Conservation (phyloP, 495 filamentous ascomycete species). For the Arthonia radiata region DNA sequence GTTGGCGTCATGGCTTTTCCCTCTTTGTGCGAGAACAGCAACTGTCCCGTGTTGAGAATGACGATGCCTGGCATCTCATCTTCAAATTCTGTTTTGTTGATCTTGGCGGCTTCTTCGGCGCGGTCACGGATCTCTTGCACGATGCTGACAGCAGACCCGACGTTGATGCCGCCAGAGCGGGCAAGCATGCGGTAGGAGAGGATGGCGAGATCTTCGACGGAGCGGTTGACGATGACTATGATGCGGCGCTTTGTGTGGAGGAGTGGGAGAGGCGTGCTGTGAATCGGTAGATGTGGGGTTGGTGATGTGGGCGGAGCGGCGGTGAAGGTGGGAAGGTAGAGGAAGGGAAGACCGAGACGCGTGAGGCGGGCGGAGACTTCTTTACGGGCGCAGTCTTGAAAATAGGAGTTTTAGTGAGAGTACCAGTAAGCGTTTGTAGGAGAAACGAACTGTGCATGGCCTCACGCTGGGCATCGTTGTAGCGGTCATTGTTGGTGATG, state of each 20-base stretch:
- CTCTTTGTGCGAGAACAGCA: too few species aligned
- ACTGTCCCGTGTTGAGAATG: too few species aligned
- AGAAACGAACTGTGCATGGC: constrained; percentile 37
- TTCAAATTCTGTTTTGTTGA: too few species aligned
- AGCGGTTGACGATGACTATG: constrained; percentile 50
- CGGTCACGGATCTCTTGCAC: constrained; percentile 18
- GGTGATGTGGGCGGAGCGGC: constrained; percentile 10
- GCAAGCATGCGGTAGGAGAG: constrained; percentile 42
- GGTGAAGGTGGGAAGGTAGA: constrained; percentile 30
- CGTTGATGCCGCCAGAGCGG: constrained; percentile 30
- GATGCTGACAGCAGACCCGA: constrained; percentile 38
- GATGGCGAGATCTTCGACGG: constrained; percentile 44
- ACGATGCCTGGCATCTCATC: too few species aligned
- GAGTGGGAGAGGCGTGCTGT: constrained; percentile 25
- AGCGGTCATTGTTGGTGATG: constrained; percentile 40
- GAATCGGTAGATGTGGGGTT: constrained; percentile 41
- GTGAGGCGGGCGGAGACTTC: constrained; percentile 31
- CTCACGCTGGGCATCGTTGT: constrained; percentile 44
- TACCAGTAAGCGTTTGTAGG: neutral
- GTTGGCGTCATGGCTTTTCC: too few species aligned
- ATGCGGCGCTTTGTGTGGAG: constrained; percentile 34
- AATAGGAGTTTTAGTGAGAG: neutral
- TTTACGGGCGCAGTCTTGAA: constrained; percentile 1
- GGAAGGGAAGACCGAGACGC: constrained; percentile 24
- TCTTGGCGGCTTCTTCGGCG: too few species aligned